These are phyloP conservation scores for Diplotaxis tenuifolia DNA, from an alignment of 345 rosid genomes.

Conservation along the genomic window DNA sequence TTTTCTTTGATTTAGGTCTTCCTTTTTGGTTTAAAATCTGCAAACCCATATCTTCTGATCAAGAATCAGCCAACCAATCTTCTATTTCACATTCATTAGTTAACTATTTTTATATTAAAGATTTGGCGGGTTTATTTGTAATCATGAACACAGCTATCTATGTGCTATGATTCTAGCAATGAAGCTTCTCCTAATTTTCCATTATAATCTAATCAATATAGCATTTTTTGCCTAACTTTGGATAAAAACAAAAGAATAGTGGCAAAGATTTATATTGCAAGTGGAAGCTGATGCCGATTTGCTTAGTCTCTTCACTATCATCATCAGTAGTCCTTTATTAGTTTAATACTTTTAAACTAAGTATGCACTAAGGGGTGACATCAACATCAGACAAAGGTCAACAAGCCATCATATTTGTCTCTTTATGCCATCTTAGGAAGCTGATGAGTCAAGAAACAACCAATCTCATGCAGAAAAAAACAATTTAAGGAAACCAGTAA, in stretches of 20 bases:
- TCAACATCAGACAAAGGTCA: constrained; percentile 12
- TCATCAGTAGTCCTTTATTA: constrained; percentile 24
- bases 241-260: neutral
- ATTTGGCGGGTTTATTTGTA: constrained; percentile 10
- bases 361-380: neutral
- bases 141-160: constrained; percentile 25
- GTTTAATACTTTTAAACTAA: neutral
- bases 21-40: constrained; percentile 4
- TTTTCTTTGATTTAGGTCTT: neutral
- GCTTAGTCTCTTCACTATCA: constrained; percentile 21
- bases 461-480: too few relatives aligned
- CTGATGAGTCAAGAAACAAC: neutral
- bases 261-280: constrained; percentile 12
- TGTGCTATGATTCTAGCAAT: constrained; percentile 31
- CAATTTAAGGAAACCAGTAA: neutral
- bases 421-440: neutral
- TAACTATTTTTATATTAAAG: neutral
- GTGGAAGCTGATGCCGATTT: constrained; percentile 32
- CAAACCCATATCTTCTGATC: neutral
- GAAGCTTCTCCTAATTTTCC: constrained; percentile 28
- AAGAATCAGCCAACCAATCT: constrained; percentile 28
- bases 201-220: constrained; percentile 18
- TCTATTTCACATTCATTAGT: constrained; percentile 24
- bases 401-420: constrained; percentile 16
- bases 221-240: constrained; percentile 33